Percentiles rank a stretch among this genome's conserved stretches.
These are phyloP conservation scores for Metarhizium sp. DNA, from an alignment of 2,329 filamentous ascomycete genomes.

Conservation along the genomic window DNA sequence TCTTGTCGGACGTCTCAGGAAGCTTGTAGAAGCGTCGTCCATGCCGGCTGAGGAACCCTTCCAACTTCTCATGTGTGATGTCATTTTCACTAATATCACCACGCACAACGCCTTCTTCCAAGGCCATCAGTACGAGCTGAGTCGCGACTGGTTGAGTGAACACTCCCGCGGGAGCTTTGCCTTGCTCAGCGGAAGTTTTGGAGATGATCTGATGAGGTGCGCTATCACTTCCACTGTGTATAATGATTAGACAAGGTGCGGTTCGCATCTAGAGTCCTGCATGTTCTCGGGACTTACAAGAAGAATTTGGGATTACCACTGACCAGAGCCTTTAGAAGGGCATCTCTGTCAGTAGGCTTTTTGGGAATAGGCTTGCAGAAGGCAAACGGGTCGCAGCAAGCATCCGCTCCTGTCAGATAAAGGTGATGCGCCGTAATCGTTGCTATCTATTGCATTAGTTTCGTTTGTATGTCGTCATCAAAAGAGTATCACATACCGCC, in stretches of 20 bases:
- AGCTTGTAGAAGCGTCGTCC: conserved; percentile 46
- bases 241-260: neutral
- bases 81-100: conserved; percentile 40
- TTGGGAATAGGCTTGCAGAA: conserved; percentile 77
- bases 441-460: neutral
- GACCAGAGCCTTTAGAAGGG: conserved; percentile 56
- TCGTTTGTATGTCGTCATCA: neutral
- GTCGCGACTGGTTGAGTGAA: conserved; percentile 69
- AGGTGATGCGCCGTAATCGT: conserved; percentile 86
- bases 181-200: conserved; percentile 40
- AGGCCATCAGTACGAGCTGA: conserved; percentile 50
- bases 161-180: conserved; percentile 60
- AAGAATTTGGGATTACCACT: conserved; percentile 59
- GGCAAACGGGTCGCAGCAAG: conserved; percentile 43
- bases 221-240: conserved; percentile 43
- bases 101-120: conserved; percentile 51
- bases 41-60: conserved; percentile 42
- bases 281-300: conserved; percentile 27
- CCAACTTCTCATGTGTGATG: conserved; percentile 45
- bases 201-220: conserved; percentile 54
- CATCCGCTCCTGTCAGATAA: conserved; percentile 67
- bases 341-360: conserved; percentile 61
- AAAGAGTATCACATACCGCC: conserved; percentile 29
- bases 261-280: neutral
- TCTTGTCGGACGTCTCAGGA: conserved; percentile 16